Evolutionary conservation across 2,329 filamentous ascomycete species (phyloP), one percentile per base, ranked within the genome.

Genomic region (Chalara sp.): DNA sequence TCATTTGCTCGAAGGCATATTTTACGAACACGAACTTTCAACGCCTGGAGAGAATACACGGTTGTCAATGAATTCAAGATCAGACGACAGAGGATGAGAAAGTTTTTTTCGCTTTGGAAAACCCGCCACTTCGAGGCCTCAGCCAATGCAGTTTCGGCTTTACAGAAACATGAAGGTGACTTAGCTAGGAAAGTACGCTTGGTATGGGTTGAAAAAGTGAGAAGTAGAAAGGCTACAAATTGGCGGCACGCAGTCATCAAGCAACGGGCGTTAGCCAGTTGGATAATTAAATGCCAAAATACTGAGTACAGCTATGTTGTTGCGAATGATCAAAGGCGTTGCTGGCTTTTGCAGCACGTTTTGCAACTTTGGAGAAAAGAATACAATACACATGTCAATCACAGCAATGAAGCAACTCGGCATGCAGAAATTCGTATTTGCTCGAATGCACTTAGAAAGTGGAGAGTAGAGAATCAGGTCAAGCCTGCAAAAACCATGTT

Each of bases 1-100:
- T 80, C 78, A 5, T 74, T 81, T 41, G 88, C 87, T 21, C 77
- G 86, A 55, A 75, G 81, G 54, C 86, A 89, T 63, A 81, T 91
- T 53, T 70, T 93, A 49, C 76, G 84, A 50, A 80, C 79, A 10
- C 79, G 80, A 50, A 84, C 83, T 54, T 89, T 88, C 65, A 79
- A 79, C 52, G 80, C 80, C 6, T 89, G 86, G 86, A 75, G 78
- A 30, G 75, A 81, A 52, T 80, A 87, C 49, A 84, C 83, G 8
- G 57, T 57, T 44, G 58, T 60, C 11, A 65, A 62, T 45, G 63
- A 66, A 50, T 60, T 74, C 41, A 76, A 76, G 57, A 68, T 72
- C 8, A 71, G 74, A 42, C 67, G 75, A 33, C 75, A 82, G 51
- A 69, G 76, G 13, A 58, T 79, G 6, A 71, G 68, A 44, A 80